Evolutionary conservation across 441 rosid genomes (phyloP).

Genomic region (Populus hybrid): DNA sequence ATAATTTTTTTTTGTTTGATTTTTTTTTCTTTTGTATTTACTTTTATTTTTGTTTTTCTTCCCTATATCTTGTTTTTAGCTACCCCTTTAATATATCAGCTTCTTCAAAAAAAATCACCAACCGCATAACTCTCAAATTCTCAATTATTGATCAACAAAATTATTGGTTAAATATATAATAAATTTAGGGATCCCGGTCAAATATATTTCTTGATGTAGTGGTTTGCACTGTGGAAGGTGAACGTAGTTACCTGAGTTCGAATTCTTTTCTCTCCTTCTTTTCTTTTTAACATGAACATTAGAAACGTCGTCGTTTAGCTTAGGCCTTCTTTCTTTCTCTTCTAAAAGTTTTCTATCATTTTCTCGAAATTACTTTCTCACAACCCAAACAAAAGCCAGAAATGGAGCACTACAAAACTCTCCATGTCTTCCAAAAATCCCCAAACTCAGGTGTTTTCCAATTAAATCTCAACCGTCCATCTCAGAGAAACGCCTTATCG

Average conservation of each 20-base stretch:
- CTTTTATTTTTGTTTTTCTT: no score
- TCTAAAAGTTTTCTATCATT: neutral
- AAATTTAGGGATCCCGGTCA: accelerated
- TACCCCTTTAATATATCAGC: no score
- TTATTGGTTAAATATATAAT: accelerated
- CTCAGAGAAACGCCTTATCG: conserved; percentile 58
- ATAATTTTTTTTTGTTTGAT: no score
- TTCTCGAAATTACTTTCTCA: neutral
- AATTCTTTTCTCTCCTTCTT: conserved; percentile 24
- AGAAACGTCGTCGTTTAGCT: neutral
- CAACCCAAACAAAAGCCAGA: neutral
- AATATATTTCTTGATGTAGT: conserved; percentile 81
- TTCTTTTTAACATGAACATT: neutral
- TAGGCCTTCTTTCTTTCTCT: no score
- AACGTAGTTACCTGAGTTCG: conserved; percentile 98
- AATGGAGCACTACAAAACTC: conserved; percentile 45
- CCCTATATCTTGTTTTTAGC: no score
- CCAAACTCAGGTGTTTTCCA: conserved; percentile 48
- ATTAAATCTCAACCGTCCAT: conserved; percentile 59
- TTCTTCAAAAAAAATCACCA: neutral
- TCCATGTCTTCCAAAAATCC: conserved; percentile 36
- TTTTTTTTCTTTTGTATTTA: no score
- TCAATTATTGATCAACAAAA: neutral
- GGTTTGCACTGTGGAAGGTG: conserved; percentile 88
- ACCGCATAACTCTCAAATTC: neutral